Evolutionary conservation across 2,329 filamentous ascomycete species (phyloP), one percentile per base, ranked within the genome.

Genomic region (Raffaelea arxii): DNA sequence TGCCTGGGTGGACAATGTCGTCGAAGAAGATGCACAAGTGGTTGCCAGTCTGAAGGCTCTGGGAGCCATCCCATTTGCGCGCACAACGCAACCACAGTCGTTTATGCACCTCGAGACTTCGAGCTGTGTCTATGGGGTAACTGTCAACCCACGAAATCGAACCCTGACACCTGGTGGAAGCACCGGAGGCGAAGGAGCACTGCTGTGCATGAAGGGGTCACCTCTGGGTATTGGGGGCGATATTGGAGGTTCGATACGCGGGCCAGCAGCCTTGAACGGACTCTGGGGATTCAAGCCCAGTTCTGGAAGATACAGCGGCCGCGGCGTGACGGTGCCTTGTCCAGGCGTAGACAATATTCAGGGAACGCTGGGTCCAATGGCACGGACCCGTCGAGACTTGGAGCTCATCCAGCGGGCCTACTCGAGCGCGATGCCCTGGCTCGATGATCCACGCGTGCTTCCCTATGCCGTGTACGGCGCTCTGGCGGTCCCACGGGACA

Each of bases 161-260:
- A 22, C n/a, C 21, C 43, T 44, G 6, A 44, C 43, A 16, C 22
- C n/a, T 22, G 43, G 43, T 22, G 43, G 43, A 14, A 38, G 32
- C 19, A 25, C 14, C 21, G 43, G 43, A 21, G 43, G 43, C 32
- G 43, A 44, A 37, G 43, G 30, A 11, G 43, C 43, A 6, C 43
- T 44, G 3, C 32, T 44, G 11, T 32, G 21, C 24, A 27, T 44
- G 12, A 19, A 35, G 12, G 43, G 43, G 5, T 44, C 43, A 9
- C 32, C 36, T 3, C 37, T 44, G 16, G 43, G 43, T 16, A 12
- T 44, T n/a, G 43, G 22, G 16, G 23, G 32, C 36, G 43, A 44
- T 35, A 21, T 37, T 23, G 43, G 32, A 11, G 43, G 43, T 14
- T 25, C 22, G n/a, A 44, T 44, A 18, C 43, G 43, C 19, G 25